Base-by-base conservation (phyloP, 441 rosid genomes). In the Populus hybrid region DNA sequence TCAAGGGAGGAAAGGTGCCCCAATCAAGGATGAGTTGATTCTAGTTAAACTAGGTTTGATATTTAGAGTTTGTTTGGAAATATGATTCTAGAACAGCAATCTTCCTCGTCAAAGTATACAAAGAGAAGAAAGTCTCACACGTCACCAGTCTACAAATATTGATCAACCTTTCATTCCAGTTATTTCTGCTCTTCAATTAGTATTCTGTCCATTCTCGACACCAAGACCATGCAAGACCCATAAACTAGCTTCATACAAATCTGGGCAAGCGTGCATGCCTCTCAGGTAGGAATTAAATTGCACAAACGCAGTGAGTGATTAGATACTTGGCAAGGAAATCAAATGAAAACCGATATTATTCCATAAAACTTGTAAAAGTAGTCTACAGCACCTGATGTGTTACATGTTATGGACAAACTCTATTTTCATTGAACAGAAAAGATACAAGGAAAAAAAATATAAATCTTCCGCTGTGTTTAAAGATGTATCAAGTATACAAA, bases 61-160 rank as follows among this genome's bases (percentile, higher is more conserved):
- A 28, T 28, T 28, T 28, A 28, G 30, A 28, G 30, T 28, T 28
- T 2, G 0, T 28, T 28, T 28, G 30, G 30, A 28, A 28, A 28
- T 28, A 28, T 28, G 30, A 28, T 28, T 28, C 89, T 85, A 84
- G 76, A 85, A 78, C 84, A 86, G 83, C 90, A 86, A 78, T 83
- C 80, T 72, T 73, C 78, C 64, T 85, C 83, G 88, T 91, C 87
- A 85, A 85, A 85, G 91, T 89, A 84, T 88, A 91, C 90, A 85
- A 83, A 69, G 81, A 83, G 77, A 84, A 78, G 74, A 69, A 83
- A 82, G 84, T 78, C 86, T 78, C 90, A 88, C 94, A 90, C 89
- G 79, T 70, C 57, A 81, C 84, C 85, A 86, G 85, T 86, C 93
- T 88, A 93, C 88, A 91, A 73, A 85, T 84, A 79, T 81, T 23